Conservation (phyloP, 768 basidiomycete species). For the Hortiboletus flavorubellus region DNA sequence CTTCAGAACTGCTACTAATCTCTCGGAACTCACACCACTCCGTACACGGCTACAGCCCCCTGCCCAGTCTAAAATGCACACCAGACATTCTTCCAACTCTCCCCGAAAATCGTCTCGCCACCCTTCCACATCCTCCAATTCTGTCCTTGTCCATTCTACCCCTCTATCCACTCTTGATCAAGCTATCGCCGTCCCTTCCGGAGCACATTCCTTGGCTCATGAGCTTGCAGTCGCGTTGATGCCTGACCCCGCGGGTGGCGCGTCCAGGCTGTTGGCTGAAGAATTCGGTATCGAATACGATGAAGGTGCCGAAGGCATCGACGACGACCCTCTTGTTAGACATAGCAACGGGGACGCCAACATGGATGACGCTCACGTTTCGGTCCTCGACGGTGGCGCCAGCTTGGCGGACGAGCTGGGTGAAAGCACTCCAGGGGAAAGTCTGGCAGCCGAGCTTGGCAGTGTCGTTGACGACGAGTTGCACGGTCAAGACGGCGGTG, state of each 20-base stretch:
- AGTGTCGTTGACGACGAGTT: conserved; percentile 19
- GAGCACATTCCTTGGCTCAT: conserved; percentile 71
- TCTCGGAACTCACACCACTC: conserved; percentile 9
- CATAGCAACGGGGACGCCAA: conserved; percentile 27
- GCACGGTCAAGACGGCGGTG: conserved; percentile 10
- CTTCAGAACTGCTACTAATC: conserved; percentile 9
- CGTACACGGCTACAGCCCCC: not conserved
- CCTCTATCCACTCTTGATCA: conserved; percentile 34
- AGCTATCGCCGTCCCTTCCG: conserved; percentile 27
- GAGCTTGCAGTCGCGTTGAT: conserved; percentile 84
- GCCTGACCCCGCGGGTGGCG: conserved; percentile 75
- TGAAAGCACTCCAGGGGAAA: conserved; percentile 15
- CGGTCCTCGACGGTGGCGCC: conserved; percentile 22
- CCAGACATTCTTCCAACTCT: conserved; percentile 25
- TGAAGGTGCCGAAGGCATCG: conserved; percentile 81
- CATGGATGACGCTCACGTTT: conserved; percentile 32
- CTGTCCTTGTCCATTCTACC: conserved; percentile 19
- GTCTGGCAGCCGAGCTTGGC: conserved; percentile 25
- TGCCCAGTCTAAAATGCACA: conserved; percentile 20
- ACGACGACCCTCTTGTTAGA: conserved; percentile 28
- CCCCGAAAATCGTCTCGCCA: conserved; percentile 32
- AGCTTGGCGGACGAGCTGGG: conserved; percentile 46
- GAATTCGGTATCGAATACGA: conserved; percentile 91
- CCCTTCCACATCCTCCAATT: conserved; percentile 21
- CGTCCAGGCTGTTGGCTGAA: conserved; percentile 74